phyloP scores from a whole-genome alignment of 139 green algal genomes.

The Edaphochlamys debaryana region DNA sequence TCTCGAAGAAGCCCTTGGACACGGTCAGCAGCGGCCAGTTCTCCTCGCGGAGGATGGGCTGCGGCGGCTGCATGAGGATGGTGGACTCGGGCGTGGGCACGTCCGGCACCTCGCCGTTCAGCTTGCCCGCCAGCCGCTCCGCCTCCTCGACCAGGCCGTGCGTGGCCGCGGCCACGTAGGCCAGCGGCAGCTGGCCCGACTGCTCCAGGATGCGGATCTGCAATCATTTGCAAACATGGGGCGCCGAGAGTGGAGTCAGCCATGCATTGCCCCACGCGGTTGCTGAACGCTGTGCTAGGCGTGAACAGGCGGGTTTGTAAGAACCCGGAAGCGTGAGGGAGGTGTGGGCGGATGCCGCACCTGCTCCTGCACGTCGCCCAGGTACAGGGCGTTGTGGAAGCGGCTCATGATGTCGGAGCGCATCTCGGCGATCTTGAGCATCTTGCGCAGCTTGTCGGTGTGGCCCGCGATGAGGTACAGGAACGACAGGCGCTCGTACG shows the following conservation, averaged over 20 bases:
- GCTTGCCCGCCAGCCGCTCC: slow-evolving; percentile 57
- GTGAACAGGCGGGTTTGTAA: background rate
- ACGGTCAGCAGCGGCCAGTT: slow-evolving; percentile 99
- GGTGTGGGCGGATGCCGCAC: too few relatives aligned
- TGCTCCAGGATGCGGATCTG: slow-evolving; percentile 90
- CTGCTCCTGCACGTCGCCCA: slow-evolving; percentile 91
- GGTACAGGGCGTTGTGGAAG: slow-evolving; percentile 98
- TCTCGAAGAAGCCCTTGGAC: slow-evolving; percentile 97
- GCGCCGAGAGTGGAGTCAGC: background rate
- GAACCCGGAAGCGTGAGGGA: too few relatives aligned
- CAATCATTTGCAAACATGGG: too few relatives aligned
- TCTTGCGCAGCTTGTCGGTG: slow-evolving; percentile 81
- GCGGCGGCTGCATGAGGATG: slow-evolving; percentile 58
- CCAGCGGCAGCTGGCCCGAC: slow-evolving; percentile 89
- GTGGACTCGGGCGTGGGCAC: slow-evolving; percentile 1
- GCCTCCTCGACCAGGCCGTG: slow-evolving; percentile 82
- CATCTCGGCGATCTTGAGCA: slow-evolving; percentile 99
- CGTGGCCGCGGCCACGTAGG: slow-evolving; percentile 91
- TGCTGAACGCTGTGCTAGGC: background rate
- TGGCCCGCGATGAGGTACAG: slow-evolving; percentile 99
- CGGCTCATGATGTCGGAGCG: slow-evolving; percentile 92
- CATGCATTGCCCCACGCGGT: background rate
- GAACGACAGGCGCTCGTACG: slow-evolving; percentile 98
- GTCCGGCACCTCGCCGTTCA: slow-evolving; percentile 41
- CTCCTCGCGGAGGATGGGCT: slow-evolving; percentile 75